Evolutionary conservation across 2,329 filamentous ascomycete species (phyloP), one percentile per base, ranked within the genome.

Genomic region (Pseudogymnoascus sp.): DNA sequence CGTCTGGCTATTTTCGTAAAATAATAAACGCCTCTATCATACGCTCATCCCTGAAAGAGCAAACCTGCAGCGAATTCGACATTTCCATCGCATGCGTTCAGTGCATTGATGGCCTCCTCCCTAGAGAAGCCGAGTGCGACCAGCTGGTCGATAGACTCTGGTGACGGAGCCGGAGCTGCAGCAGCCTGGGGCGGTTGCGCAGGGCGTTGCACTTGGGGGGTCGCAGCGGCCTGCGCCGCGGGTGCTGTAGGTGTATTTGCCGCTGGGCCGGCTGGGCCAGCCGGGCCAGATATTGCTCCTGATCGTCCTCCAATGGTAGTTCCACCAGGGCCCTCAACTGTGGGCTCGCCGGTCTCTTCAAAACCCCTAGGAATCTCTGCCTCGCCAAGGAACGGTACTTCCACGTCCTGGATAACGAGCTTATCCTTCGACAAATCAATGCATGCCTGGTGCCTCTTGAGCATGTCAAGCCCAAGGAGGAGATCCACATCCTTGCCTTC

Each of bases 401-500:
- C 89, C 66, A 91, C 86, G 61, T 88, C 90, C 69, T 94, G 89
- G 67, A 99, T 96, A 64, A 95, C 82, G 15, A 99, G 83, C 65
- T 87, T 89, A 69, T 94, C 91, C 70, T 87, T 88, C 65, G 85
- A 82, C 11, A 99, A 81, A 72, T 99, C 94, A 69, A 99, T 93
- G 68, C 83, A 89, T 36, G 93, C 94, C 75, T 96, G 93, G 75
- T 97, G 92, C 38, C 94, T 85, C 77, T 96, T 97, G 64, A 99
- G 81, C 90, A 99, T 99, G 74, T 99, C 94, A 41, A 99, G 78
- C 3, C 94, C 94, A 11, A 99, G 83, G 2, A 99, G 82, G 15
- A 99, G 80, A 72, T 97, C 94, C 22, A 99, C 94, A 59, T 91
- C 86, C 75, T 97, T 99, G 66, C 94, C 94, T 76, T 99, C 94